Percentiles rank a stretch among this genome's conserved stretches.
These are phyloP conservation scores for Backusella tuberculispora DNA, from an alignment of 192 early-diverging fungal genomes.

Conservation along the genomic window DNA sequence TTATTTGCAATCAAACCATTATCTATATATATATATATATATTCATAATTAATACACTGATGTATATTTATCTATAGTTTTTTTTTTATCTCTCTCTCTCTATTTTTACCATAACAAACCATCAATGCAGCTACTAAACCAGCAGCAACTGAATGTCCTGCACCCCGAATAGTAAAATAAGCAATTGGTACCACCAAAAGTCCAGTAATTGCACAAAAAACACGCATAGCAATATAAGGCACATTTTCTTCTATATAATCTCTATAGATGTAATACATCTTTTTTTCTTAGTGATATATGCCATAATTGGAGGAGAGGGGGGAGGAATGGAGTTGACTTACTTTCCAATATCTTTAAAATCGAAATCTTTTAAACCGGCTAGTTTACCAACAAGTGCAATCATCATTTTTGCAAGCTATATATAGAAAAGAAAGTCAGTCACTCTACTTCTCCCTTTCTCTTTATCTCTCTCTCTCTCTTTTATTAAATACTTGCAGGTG, in stretches of 20 bases:
- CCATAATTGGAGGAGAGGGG: background rate
- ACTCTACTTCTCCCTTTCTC: too few relatives aligned
- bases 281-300: background rate
- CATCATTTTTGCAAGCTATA: constrained; percentile 48
- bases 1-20: constrained; percentile 90
- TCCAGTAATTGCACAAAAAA: constrained; percentile 79
- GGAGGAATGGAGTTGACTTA: constrained; percentile 38
- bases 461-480: constrained; percentile 9
- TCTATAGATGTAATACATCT: constrained; percentile 37
- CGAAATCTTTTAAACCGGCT: constrained; percentile 92
- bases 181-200: constrained; percentile 81
- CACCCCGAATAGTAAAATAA: constrained; percentile 81
- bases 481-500: constrained; percentile 74
- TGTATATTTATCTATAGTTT: background rate
- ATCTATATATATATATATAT: constrained; percentile 50
- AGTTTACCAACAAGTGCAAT: constrained; percentile 66
- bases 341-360: constrained; percentile 92
- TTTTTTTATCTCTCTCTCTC: background rate
- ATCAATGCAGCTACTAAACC: constrained; percentile 78
- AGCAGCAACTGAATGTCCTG: constrained; percentile 77
- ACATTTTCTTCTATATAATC: constrained; percentile 89
- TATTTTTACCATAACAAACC: constrained; percentile 82
- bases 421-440: background rate
- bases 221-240: constrained; percentile 86
- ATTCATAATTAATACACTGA: background rate